Conservation (phyloP, 2,329 filamentous ascomycete genomes). For the Venturia effusa region DNA sequence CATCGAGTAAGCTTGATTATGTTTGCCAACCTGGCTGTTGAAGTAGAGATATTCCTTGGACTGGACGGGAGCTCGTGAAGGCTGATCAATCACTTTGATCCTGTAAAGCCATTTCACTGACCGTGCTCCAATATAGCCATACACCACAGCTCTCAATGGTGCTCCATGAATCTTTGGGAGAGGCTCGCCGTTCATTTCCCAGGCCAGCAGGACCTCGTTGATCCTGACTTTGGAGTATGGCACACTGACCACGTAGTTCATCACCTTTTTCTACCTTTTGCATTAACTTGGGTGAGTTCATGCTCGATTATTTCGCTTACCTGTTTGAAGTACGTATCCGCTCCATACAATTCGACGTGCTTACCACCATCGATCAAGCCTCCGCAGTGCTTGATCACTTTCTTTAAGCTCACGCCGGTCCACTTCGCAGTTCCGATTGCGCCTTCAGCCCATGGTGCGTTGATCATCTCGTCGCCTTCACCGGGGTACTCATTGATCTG, state of each 20-base stretch:
- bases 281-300: neutral
- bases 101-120: slow-evolving; percentile 54
- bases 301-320: neutral
- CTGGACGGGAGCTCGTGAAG: slow-evolving; percentile 50
- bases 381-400: slow-evolving; percentile 59
- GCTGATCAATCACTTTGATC: slow-evolving; percentile 48
- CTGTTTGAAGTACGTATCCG: slow-evolving; percentile 64
- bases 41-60: slow-evolving; percentile 59
- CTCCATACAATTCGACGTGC: slow-evolving; percentile 58
- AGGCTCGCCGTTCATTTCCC: slow-evolving; percentile 60
- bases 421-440: slow-evolving; percentile 57
- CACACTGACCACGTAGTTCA: slow-evolving; percentile 58
- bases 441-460: slow-evolving; percentile 36
- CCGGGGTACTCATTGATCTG: slow-evolving; percentile 56
- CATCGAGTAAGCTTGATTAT: slow-evolving; percentile 48
- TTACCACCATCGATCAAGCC: slow-evolving; percentile 44
- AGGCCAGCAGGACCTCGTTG: slow-evolving; percentile 56
- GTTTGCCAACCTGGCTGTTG: slow-evolving; percentile 56
- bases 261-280: slow-evolving; percentile 33
- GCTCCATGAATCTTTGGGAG: slow-evolving; percentile 56
- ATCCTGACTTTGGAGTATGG: slow-evolving; percentile 57
- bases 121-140: slow-evolving; percentile 56
- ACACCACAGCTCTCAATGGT: slow-evolving; percentile 50
- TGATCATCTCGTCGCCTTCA: slow-evolving; percentile 50
- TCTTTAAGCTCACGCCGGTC: slow-evolving; percentile 55